These are phyloP conservation scores for Inga oerstediana DNA, from an alignment of 306 rosid genomes.

Conservation along the genomic window DNA sequence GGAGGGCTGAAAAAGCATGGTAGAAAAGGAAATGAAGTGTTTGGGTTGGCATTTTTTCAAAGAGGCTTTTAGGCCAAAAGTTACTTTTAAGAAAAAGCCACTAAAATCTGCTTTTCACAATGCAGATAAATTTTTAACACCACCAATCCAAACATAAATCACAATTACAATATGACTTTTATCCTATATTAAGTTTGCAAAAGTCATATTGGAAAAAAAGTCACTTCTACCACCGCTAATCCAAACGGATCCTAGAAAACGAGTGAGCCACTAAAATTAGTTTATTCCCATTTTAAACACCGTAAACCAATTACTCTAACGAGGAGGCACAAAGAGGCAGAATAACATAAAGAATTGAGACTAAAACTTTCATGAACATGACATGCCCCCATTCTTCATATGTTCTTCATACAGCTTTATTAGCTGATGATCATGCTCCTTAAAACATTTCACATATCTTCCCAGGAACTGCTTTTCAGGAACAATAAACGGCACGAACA, in stretches of 20 bases:
- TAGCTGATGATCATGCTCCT: conserved; percentile 15
- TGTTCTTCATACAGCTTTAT: conserved; percentile 28
- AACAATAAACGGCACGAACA: not conserved
- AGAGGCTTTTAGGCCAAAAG: too few relatives aligned
- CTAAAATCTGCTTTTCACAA: too few relatives aligned
- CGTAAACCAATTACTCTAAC: not conserved
- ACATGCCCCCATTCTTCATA: not conserved
- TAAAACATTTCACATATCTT: conserved; percentile 30
- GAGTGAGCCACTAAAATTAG: not conserved
- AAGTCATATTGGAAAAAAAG: too few relatives aligned
- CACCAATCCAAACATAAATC: too few relatives aligned
- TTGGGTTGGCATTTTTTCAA: too few relatives aligned
- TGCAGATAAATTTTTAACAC: too few relatives aligned
- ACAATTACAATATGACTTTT: too few relatives aligned
- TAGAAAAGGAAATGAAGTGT: too few relatives aligned
- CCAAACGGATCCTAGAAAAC: not conserved
- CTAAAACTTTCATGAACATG: not conserved
- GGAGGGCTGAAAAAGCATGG: too few relatives aligned
- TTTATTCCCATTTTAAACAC: not conserved
- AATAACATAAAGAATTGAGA: not conserved
- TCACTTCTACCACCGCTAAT: too few relatives aligned
- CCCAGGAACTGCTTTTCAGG: conserved; percentile 29
- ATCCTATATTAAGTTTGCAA: too few relatives aligned
- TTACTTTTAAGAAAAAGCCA: too few relatives aligned
- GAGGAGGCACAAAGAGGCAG: not conserved